Percentiles rank a stretch among this genome's conserved stretches.
Conservation (phyloP, 2,329 filamentous ascomycete genomes). For the Botrytis deweyae region DNA sequence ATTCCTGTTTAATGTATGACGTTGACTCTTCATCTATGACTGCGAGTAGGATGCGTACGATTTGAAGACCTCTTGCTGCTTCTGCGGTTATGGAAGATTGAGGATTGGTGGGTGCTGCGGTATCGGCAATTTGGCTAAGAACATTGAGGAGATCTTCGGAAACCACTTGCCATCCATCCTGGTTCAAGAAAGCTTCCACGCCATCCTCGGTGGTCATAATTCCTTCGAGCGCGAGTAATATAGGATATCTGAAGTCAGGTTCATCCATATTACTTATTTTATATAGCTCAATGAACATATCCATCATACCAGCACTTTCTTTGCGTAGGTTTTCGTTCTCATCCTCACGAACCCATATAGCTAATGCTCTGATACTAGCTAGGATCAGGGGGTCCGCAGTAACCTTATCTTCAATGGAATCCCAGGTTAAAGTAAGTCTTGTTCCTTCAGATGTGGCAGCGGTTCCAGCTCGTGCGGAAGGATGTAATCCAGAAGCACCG, state of each 20-base stretch:
- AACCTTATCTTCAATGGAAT: slow-evolving; percentile 49
- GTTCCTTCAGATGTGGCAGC: slow-evolving; percentile 47
- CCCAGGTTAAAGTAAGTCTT: slow-evolving; percentile 56
- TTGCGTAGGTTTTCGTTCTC: slow-evolving; percentile 58
- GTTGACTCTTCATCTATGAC: slow-evolving; percentile 50
- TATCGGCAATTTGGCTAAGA: slow-evolving; percentile 37
- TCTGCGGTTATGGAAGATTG: slow-evolving; percentile 37
- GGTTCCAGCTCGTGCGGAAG: slow-evolving; percentile 50
- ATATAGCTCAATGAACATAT: slow-evolving; percentile 65
- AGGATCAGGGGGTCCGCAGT: slow-evolving; percentile 58
- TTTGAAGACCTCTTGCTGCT: slow-evolving; percentile 52
- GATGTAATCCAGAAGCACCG: slow-evolving; percentile 60
- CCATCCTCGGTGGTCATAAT: slow-evolving; percentile 49
- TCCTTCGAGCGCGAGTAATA: slow-evolving; percentile 60
- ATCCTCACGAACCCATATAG: slow-evolving; percentile 69
- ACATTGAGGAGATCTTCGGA: slow-evolving; percentile 50
- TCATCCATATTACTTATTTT: slow-evolving; percentile 33
- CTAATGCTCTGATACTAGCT: slow-evolving; percentile 56
- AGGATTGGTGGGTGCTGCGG: neutral
- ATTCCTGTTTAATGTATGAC: slow-evolving; percentile 49
- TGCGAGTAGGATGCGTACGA: slow-evolving; percentile 55
- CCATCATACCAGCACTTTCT: slow-evolving; percentile 52
- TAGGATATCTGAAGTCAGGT: slow-evolving; percentile 56
- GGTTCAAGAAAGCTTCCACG: slow-evolving; percentile 44
- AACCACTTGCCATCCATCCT: slow-evolving; percentile 56